Percentiles rank a stretch among this genome's conserved stretches.
Conservation (phyloP, 2,329 filamentous ascomycete species). For the Nothophaeocryptopus gaeumannii region DNA sequence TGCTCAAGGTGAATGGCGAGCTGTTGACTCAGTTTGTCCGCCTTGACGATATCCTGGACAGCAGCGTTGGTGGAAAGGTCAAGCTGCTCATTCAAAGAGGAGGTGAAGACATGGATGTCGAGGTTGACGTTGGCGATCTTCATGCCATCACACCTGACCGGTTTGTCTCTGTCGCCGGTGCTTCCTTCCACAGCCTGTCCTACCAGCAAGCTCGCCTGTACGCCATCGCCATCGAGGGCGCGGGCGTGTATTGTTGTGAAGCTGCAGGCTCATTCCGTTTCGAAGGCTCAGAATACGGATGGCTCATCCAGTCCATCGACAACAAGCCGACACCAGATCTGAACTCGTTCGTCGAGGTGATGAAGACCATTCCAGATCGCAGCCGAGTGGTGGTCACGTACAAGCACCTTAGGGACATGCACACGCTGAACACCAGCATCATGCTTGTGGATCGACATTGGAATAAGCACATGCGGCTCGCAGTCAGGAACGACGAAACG, state of each 20-base stretch:
- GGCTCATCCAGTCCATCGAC: slow-evolving; percentile 89
- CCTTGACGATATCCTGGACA: slow-evolving; percentile 87
- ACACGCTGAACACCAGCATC: slow-evolving; percentile 90
- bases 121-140: slow-evolving; percentile 81
- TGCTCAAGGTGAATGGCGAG: slow-evolving; percentile 90
- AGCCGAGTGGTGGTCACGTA: slow-evolving; percentile 90
- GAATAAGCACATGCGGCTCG: slow-evolving; percentile 91
- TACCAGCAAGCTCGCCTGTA: slow-evolving; percentile 98
- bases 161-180: slow-evolving; percentile 90
- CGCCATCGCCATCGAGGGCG: slow-evolving; percentile 74
- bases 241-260: slow-evolving; percentile 90
- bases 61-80: slow-evolving; percentile 75
- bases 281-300: slow-evolving; percentile 84
- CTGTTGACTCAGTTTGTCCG: slow-evolving; percentile 90
- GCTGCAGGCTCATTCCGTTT: slow-evolving; percentile 93
- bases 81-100: slow-evolving; percentile 82
- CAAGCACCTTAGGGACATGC: slow-evolving; percentile 89
- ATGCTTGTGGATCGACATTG: slow-evolving; percentile 93
- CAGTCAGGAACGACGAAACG: slow-evolving; percentile 81
- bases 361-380: slow-evolving; percentile 77
- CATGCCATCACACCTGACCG: slow-evolving; percentile 94
- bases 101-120: slow-evolving; percentile 80
- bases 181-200: slow-evolving; percentile 91
- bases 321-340: slow-evolving; percentile 88
- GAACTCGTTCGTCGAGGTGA: slow-evolving; percentile 83